Conservation (phyloP, 352 stramenopile species). For the Pythium brachiatum region DNA sequence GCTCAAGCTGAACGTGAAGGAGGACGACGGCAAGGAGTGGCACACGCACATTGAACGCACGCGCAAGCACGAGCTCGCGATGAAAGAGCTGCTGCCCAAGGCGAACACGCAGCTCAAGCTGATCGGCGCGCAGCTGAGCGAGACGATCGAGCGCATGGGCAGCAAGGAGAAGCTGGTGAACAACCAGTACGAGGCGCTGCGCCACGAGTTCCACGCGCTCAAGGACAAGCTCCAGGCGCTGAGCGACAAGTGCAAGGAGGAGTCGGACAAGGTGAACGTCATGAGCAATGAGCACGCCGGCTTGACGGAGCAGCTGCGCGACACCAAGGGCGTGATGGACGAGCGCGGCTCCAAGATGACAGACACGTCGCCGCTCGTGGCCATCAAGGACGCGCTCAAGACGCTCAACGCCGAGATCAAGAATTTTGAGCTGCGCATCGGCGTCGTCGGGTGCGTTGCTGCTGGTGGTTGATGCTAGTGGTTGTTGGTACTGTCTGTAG, state of each 20-base stretch:
- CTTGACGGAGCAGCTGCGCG: conserved; percentile 71
- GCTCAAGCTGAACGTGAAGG: conserved; percentile 58
- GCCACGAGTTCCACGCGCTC: conserved; percentile 62
- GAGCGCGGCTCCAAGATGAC: conserved; percentile 84
- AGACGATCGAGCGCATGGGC: conserved; percentile 60
- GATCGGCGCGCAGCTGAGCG: conserved; percentile 50
- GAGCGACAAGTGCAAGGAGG: conserved; percentile 64
- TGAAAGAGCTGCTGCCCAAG: conserved; percentile 52
- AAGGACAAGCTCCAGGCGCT: conserved; percentile 62
- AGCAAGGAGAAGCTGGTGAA: conserved; percentile 80
- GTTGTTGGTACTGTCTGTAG: not conserved
- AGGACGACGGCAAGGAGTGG: conserved; percentile 74
- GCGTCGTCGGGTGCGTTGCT: conserved; percentile 49
- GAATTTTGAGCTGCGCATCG: conserved; percentile 79
- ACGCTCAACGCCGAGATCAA: conserved; percentile 74
- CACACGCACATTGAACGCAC: conserved; percentile 78
- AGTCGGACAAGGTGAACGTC: conserved; percentile 61
- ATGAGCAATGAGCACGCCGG: conserved; percentile 76
- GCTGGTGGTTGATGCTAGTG: not conserved
- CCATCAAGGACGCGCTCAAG: conserved; percentile 85
- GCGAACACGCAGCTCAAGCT: conserved; percentile 62
- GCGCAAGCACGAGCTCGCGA: conserved; percentile 64
- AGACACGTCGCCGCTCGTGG: conserved; percentile 77
- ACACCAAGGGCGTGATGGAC: conserved; percentile 78
- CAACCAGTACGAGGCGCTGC: conserved; percentile 73